phyloP scores from a whole-genome alignment of 2,329 filamentous ascomycete species.

The Aspergillus sp. region DNA sequence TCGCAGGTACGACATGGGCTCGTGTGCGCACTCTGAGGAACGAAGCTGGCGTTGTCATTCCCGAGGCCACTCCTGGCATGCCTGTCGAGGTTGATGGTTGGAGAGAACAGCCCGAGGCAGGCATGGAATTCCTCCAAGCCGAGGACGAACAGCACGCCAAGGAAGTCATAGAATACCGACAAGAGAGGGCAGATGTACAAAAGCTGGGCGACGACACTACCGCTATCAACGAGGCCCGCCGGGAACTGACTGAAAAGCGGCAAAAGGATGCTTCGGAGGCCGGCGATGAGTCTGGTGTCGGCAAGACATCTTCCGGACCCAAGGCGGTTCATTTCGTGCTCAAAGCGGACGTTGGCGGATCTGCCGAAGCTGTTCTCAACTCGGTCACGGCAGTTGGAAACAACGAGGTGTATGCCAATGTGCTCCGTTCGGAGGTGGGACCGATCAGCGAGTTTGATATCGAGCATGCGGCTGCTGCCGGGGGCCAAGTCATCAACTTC shows the following conservation, averaged over 20 bases:
- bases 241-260: slow-evolving; percentile 61
- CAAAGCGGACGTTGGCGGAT: slow-evolving; percentile 92
- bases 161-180: slow-evolving; percentile 74
- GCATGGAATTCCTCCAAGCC: slow-evolving; percentile 85
- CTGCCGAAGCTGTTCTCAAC: slow-evolving; percentile 85
- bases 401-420: slow-evolving; percentile 76
- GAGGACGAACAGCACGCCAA: slow-evolving; percentile 77
- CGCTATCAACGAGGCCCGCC: slow-evolving; percentile 73
- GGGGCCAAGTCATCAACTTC: slow-evolving; percentile 82
- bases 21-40: slow-evolving; percentile 83
- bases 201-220: slow-evolving; percentile 70
- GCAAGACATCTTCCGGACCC: slow-evolving; percentile 53
- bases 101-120: slow-evolving; percentile 83
- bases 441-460: slow-evolving; percentile 83
- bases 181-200: slow-evolving; percentile 71
- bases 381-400: slow-evolving; percentile 79
- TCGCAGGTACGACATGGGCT: slow-evolving; percentile 87
- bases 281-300: slow-evolving; percentile 38
- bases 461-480: slow-evolving; percentile 79
- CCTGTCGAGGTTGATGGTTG: slow-evolving; percentile 95
- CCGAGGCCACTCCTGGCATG: slow-evolving; percentile 80
- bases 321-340: slow-evolving; percentile 77
- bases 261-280: slow-evolving; percentile 33
- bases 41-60: slow-evolving; percentile 74
- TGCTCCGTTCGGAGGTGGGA: slow-evolving; percentile 79